phyloP scores from a whole-genome alignment of 257 asterid species.

The Solanum pinnatisectum region DNA sequence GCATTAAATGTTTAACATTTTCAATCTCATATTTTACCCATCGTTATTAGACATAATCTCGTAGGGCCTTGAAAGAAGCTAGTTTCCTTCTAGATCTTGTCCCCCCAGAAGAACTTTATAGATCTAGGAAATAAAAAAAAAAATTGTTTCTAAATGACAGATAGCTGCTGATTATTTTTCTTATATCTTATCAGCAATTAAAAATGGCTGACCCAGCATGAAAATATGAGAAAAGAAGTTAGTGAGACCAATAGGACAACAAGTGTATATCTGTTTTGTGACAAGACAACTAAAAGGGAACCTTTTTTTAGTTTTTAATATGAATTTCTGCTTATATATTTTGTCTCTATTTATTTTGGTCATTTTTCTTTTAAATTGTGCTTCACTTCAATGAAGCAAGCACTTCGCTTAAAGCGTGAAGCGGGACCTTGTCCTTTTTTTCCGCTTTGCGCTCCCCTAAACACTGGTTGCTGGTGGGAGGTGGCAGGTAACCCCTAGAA shows the following conservation, averaged over 20 bases:
- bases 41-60: background rate
- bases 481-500: no score
- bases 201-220: background rate
- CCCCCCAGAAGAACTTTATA: background rate
- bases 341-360: no score
- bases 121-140: background rate
- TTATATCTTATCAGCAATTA: background rate
- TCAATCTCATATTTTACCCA: background rate
- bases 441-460: no score
- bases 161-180: background rate
- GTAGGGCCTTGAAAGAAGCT: background rate
- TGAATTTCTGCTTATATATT: no score
- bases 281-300: background rate
- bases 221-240: background rate
- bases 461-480: no score
- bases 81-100: background rate
- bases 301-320: background rate
- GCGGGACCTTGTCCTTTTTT: no score
- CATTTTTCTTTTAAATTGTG: no score
- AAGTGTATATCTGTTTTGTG: background rate
- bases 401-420: no score
- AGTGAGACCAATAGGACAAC: background rate
- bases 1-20: background rate
- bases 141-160: background rate
- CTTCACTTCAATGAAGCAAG: no score